Evolutionary conservation across 306 rosid genomes (phyloP).

Genomic region (Vigna nakashimae): DNA sequence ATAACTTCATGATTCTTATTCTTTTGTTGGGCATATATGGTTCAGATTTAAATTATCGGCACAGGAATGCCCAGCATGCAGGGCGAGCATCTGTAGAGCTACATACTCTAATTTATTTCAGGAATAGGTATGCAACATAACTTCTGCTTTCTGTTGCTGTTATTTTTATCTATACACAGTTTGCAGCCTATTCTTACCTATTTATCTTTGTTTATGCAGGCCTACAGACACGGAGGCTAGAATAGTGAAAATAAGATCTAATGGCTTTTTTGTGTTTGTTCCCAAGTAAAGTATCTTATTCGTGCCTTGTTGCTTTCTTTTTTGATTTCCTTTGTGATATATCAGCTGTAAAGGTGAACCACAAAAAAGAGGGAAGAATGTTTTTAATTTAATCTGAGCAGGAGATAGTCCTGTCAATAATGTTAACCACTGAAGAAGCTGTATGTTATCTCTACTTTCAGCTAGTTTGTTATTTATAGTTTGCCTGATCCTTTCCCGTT

Average conservation of each 20-base stretch:
- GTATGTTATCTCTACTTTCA: not conserved
- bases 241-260: slow-evolving; percentile 93
- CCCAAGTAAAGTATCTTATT: slow-evolving; percentile 77
- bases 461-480: slow-evolving; percentile 28
- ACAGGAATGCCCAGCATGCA: slow-evolving; percentile 97
- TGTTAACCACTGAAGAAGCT: slow-evolving; percentile 28
- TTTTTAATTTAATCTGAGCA: slow-evolving; percentile 7
- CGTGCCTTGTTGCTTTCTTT: slow-evolving; percentile 13
- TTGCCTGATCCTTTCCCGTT: not conserved
- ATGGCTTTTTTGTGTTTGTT: slow-evolving; percentile 92
- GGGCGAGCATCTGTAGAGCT: slow-evolving; percentile 95
- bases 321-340: slow-evolving; percentile 1
- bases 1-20: slow-evolving; percentile 10
- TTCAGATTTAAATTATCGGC: slow-evolving; percentile 94
- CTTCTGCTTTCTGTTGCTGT: slow-evolving; percentile 10
- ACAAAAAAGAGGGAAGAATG: not conserved
- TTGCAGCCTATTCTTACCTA: slow-evolving; percentile 38
- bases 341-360: not conserved
- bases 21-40: slow-evolving; percentile 36
- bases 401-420: slow-evolving; percentile 10
- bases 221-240: slow-evolving; percentile 93
- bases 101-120: slow-evolving; percentile 83
- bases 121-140: slow-evolving; percentile 60
- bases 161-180: slow-evolving; percentile 13
- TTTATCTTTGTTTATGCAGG: slow-evolving; percentile 57